Evolutionary conservation across 164 flowering plant genomes (phyloP).

Genomic region (Magnolia sinica): DNA sequence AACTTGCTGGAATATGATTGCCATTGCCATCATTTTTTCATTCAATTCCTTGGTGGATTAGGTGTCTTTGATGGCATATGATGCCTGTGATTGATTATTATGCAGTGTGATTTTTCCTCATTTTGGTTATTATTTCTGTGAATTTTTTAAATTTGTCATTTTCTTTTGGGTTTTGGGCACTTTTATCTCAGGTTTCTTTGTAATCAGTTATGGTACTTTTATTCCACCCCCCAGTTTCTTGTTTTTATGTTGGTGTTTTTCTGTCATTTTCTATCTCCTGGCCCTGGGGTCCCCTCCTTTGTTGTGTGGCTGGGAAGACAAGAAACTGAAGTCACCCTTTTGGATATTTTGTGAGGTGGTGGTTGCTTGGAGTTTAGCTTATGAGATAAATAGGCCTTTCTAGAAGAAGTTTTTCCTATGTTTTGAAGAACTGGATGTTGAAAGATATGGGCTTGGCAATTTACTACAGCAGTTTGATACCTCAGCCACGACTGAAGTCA

Average conservation of each 20-base stretch:
- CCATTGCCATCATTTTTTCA: no score
- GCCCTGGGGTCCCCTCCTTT: not conserved
- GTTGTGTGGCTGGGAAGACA: not conserved
- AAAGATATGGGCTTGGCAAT: constrained; percentile 17
- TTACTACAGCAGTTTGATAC: constrained; percentile 8
- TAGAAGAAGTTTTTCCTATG: not conserved
- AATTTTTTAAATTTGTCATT: no score
- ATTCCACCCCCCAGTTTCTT: not conserved
- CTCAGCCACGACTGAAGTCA: constrained; percentile 9
- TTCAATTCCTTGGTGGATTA: not conserved
- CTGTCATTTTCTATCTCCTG: not conserved
- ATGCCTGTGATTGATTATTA: not conserved
- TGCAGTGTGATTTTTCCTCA: not conserved
- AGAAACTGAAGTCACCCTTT: not conserved
- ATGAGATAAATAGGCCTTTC: not conserved
- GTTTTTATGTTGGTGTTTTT: not conserved
- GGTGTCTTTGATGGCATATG: not conserved
- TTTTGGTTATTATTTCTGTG: not conserved
- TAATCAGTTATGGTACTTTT: not conserved
- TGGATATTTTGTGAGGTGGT: not conserved
- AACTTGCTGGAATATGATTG: no score
- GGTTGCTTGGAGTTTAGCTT: not conserved
- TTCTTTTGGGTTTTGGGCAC: no score
- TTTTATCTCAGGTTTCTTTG: not conserved
- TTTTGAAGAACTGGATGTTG: not conserved